Conservation (phyloP, 441 rosid genomes). For the Theobroma grandiflorum region DNA sequence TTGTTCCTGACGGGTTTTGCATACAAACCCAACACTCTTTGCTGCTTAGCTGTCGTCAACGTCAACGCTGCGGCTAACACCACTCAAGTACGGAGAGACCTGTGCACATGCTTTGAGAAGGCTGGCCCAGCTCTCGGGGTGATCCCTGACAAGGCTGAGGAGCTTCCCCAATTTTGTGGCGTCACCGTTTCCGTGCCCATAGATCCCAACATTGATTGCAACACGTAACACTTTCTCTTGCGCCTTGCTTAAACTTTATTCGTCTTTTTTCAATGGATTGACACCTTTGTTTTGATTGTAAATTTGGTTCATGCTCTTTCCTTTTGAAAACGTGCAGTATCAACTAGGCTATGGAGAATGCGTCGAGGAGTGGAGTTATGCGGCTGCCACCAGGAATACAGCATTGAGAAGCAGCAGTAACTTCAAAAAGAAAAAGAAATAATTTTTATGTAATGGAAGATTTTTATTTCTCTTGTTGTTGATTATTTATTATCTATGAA, state of each 20-base stretch:
- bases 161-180: background rate
- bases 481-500: too few species aligned
- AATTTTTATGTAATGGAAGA: too few species aligned
- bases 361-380: too few species aligned
- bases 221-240: background rate
- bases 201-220: background rate
- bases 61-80: background rate
- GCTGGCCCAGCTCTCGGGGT: background rate
- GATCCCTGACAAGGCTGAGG: background rate
- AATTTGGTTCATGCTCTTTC: background rate
- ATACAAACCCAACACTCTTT: background rate
- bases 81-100: background rate
- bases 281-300: too few species aligned
- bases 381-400: too few species aligned
- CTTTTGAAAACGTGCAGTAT: too few species aligned
- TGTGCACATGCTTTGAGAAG: background rate
- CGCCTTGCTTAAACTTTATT: background rate
- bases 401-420: too few species aligned
- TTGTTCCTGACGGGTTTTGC: background rate
- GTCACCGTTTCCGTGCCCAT: conserved; percentile 8
- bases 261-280: too few species aligned
- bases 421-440: too few species aligned
- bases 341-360: too few species aligned
- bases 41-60: background rate
- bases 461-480: too few species aligned